These are phyloP conservation scores for Stropharia rugosoannulata DNA, from an alignment of 768 basidiomycete species.

Conservation along the genomic window DNA sequence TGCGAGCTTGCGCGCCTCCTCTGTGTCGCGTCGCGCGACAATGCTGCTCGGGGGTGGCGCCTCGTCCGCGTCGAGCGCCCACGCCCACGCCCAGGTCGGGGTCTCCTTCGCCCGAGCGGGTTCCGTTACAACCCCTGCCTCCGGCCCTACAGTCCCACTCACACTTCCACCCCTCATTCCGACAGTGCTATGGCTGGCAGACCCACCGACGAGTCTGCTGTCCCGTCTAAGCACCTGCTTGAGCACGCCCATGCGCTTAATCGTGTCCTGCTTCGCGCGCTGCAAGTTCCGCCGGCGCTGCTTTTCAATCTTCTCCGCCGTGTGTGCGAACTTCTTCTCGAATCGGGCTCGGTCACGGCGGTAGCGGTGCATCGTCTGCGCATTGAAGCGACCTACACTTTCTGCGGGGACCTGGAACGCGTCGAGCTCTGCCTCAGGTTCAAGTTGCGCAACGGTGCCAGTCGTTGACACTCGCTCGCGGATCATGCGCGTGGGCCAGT, in stretches of 20 bases:
- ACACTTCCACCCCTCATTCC: conserved; percentile 9
- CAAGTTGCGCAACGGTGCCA: conserved; percentile 82
- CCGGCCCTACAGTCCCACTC: not conserved
- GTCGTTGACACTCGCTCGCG: conserved; percentile 85
- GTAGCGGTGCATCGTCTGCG: conserved; percentile 76
- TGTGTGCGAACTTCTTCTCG: conserved; percentile 65
- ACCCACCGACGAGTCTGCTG: conserved; percentile 2
- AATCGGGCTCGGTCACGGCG: conserved; percentile 57
- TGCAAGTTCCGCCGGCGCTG: conserved; percentile 64
- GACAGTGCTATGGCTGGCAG: not conserved
- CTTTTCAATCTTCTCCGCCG: conserved; percentile 60
- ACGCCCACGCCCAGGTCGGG: conserved; percentile 77
- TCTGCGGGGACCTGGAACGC: conserved; percentile 66
- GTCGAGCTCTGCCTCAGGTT: conserved; percentile 62
- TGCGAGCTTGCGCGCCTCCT: conserved; percentile 72
- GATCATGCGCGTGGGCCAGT: conserved; percentile 69
- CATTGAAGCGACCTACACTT: conserved; percentile 73
- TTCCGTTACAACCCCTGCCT: not conserved
- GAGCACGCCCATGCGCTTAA: conserved; percentile 50
- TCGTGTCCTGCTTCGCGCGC: conserved; percentile 61
- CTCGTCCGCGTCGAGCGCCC: conserved; percentile 80
- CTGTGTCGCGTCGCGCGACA: conserved; percentile 84
- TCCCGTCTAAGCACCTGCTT: conserved; percentile 35
- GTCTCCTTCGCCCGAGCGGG: conserved; percentile 29
- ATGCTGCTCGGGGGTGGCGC: conserved; percentile 91